phyloP scores from a whole-genome alignment of 2,329 filamentous ascomycete species.

The Hymenoscyphus occultus region DNA sequence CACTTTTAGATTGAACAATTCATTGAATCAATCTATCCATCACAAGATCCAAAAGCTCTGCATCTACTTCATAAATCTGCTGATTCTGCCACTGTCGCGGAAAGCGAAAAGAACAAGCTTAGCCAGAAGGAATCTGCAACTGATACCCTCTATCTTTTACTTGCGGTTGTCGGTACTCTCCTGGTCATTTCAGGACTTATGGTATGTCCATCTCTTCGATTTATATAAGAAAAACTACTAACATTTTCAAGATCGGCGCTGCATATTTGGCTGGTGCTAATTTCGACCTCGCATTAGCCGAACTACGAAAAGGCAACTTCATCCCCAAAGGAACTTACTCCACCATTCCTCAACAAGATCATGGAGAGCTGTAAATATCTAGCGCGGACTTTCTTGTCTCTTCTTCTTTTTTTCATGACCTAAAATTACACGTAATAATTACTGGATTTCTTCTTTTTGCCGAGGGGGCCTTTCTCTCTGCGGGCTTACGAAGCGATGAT shows the following conservation, averaged over 20 bases:
- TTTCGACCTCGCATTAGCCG: constrained; percentile 67
- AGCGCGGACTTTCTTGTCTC: background rate
- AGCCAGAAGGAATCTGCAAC: constrained; percentile 46
- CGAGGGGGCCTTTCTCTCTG: background rate
- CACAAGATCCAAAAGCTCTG: constrained; percentile 67
- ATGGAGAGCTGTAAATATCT: constrained; percentile 7
- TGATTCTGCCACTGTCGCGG: constrained; percentile 41
- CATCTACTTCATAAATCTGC: constrained; percentile 40
- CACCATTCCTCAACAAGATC: background rate
- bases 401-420: background rate
- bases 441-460: background rate
- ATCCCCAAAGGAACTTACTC: constrained; percentile 31
- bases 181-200: constrained; percentile 70
- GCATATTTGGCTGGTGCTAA: constrained; percentile 80
- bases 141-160: constrained; percentile 60
- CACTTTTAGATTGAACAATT: constrained; percentile 78
- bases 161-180: constrained; percentile 66
- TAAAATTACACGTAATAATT: background rate
- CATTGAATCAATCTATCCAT: constrained; percentile 89
- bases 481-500: background rate
- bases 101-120: constrained; percentile 2
- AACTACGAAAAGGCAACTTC: constrained; percentile 48
- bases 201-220: constrained; percentile 52
- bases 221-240: constrained; percentile 14
- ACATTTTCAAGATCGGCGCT: constrained; percentile 58